A percentile compares a stretch with the other conserved stretches of the same genome.
These are phyloP conservation scores for Brettanomyces anomalus DNA, from an alignment of 805 yeast species.

Conservation along the genomic window DNA sequence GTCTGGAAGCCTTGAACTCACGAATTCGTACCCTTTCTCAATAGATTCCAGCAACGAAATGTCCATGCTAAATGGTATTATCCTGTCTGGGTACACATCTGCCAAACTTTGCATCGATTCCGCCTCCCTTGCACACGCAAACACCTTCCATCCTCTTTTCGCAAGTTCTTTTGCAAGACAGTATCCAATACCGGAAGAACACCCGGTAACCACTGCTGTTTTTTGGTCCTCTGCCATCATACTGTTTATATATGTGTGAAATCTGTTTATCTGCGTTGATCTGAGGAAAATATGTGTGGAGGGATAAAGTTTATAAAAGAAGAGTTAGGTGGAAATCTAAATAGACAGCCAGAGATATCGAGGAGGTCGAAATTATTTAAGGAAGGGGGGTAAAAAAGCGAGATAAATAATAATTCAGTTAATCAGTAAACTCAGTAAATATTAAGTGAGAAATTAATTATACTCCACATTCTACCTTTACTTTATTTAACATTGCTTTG, in stretches of 20 bases:
- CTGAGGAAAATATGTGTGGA: not conserved
- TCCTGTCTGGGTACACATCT: conserved; percentile 28
- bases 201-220: conserved; percentile 48
- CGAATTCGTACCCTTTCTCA: conserved; percentile 30
- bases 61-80: conserved; percentile 45
- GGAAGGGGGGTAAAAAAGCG: no score
- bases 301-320: conserved; percentile 2
- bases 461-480: no score
- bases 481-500: no score
- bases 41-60: conserved; percentile 47
- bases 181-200: conserved; percentile 52
- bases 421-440: no score
- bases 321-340: no score
- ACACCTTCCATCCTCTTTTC: conserved; percentile 41
- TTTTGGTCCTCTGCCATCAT: conserved; percentile 2
- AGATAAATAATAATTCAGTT: no score
- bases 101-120: conserved; percentile 47
- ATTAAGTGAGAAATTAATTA: no score
- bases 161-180: conserved; percentile 37
- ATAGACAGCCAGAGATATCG: no score
- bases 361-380: no score
- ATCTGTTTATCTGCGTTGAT: not conserved
- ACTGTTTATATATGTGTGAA: no score
- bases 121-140: conserved; percentile 65
- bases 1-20: conserved; percentile 18